Percentiles rank a stretch among this genome's conserved stretches.
Conservation (phyloP, 306 rosid species). For the Psophocarpus tetragonolobus region DNA sequence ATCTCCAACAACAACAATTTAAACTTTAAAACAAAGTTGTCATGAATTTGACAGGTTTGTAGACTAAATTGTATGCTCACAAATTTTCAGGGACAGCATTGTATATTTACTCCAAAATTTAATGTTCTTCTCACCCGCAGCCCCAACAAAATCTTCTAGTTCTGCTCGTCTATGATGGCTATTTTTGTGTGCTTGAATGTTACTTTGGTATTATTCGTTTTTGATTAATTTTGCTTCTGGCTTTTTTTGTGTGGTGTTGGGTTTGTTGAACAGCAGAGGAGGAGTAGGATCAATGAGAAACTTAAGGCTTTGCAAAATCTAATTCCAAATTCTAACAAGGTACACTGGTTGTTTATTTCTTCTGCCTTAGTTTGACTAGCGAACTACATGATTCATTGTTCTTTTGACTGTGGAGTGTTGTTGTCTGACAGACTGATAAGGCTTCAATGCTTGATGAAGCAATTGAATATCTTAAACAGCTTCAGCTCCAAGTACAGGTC, state of each 20-base stretch:
- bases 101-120: neutral
- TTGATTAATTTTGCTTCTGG: constrained; percentile 9
- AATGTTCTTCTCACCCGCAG: neutral
- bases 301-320: constrained; percentile 93
- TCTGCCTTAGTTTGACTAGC: neutral
- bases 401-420: neutral
- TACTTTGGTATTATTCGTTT: neutral
- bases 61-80: too few relatives aligned
- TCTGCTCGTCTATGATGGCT: neutral
- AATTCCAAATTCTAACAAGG: constrained; percentile 95
- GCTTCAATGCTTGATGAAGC: constrained; percentile 99
- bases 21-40: too few relatives aligned
- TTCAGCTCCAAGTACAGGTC: constrained; percentile 97
- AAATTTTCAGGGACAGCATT: neutral
- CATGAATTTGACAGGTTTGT: neutral
- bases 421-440: constrained; percentile 74
- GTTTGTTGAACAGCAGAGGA: constrained; percentile 70
- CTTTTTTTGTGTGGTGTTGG: constrained; percentile 20
- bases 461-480: constrained; percentile 95
- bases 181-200: neutral
- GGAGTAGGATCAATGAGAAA: constrained; percentile 94
- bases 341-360: constrained; percentile 25
- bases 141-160: neutral
- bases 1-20: too few relatives aligned
- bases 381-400: neutral